Percentiles rank a stretch among this genome's conserved stretches.
These are phyloP conservation scores for Tetradesmus lagerheimii DNA, from an alignment of 139 green algal genomes.

Conservation along the genomic window DNA sequence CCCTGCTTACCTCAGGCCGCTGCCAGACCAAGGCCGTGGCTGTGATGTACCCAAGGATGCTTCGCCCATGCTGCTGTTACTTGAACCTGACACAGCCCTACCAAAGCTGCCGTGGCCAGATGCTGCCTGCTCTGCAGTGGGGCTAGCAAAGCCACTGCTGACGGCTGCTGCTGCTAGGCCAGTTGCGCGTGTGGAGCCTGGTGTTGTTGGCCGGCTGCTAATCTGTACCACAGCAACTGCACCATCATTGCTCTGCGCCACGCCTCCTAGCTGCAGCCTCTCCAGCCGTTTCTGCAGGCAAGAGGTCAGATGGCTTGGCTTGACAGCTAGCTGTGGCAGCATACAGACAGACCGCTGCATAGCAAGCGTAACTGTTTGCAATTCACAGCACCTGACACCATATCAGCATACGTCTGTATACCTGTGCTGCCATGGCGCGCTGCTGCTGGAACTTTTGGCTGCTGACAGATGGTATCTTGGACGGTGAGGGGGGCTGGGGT, in stretches of 20 bases:
- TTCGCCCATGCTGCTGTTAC: conserved; percentile 13
- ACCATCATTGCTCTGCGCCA: conserved; percentile 43
- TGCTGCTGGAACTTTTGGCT: conserved; percentile 42
- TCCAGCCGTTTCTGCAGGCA: conserved; percentile 54
- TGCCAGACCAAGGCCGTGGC: not conserved
- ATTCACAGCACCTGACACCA: too few species aligned
- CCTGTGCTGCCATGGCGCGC: conserved; percentile 25
- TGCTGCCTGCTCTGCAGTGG: not conserved
- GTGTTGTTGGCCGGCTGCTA: conserved; percentile 25
- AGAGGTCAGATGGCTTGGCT: not conserved
- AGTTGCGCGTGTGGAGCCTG: not conserved
- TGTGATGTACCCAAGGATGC: not conserved
- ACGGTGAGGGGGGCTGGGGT: not conserved
- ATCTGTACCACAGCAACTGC: not conserved
- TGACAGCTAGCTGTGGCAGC: not conserved
- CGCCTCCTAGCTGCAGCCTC: conserved; percentile 52
- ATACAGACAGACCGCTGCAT: not conserved
- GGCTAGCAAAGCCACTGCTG: not conserved
- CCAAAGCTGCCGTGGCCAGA: not conserved
- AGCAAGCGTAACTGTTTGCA: not conserved
- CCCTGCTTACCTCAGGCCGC: not conserved
- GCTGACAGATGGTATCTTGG: not conserved
- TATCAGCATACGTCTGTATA: not conserved
- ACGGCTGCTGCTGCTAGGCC: not conserved
- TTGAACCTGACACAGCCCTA: not conserved